Percentiles rank a stretch among this genome's conserved stretches.
phyloP scores from a whole-genome alignment of 129 eudicot species.

The Artemisia annua region DNA sequence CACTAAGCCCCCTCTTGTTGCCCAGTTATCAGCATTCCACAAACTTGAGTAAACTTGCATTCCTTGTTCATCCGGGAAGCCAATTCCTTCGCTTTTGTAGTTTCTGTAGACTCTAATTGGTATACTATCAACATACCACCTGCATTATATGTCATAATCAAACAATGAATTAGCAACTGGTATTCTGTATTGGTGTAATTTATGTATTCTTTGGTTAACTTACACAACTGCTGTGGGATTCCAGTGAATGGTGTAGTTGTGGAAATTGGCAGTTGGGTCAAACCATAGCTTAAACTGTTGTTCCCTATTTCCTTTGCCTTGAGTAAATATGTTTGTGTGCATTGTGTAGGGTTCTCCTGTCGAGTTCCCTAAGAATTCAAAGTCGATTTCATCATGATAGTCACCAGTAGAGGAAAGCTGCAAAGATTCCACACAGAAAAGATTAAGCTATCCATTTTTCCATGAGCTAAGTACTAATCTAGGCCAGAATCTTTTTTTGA shows the following conservation, averaged over 20 bases:
- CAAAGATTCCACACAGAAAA: constrained; percentile 3
- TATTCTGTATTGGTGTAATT: background rate
- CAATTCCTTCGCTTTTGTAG: constrained; percentile 50
- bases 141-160: constrained; percentile 16
- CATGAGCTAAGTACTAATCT: too few relatives aligned
- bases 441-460: background rate
- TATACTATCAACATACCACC: constrained; percentile 62
- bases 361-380: constrained; percentile 75
- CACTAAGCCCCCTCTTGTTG: constrained; percentile 57
- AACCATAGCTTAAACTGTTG: constrained; percentile 68
- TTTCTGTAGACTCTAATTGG: constrained; percentile 68
- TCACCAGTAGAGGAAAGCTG: constrained; percentile 65
- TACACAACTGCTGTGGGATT: constrained; percentile 60
- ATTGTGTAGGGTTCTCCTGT: constrained; percentile 67
- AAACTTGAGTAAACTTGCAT: constrained; percentile 66
- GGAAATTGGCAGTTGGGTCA: constrained; percentile 63
- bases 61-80: constrained; percentile 58
- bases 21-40: constrained; percentile 82
- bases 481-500: too few relatives aligned
- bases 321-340: constrained; percentile 65
- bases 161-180: background rate
- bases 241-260: constrained; percentile 81
- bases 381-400: constrained; percentile 74
- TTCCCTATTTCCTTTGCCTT: constrained; percentile 64
- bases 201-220: constrained; percentile 6